Evolutionary conservation across 2,329 filamentous ascomycete genomes (phyloP), one percentile per base, ranked within the genome.

Genomic region (Microdochium nivale): DNA sequence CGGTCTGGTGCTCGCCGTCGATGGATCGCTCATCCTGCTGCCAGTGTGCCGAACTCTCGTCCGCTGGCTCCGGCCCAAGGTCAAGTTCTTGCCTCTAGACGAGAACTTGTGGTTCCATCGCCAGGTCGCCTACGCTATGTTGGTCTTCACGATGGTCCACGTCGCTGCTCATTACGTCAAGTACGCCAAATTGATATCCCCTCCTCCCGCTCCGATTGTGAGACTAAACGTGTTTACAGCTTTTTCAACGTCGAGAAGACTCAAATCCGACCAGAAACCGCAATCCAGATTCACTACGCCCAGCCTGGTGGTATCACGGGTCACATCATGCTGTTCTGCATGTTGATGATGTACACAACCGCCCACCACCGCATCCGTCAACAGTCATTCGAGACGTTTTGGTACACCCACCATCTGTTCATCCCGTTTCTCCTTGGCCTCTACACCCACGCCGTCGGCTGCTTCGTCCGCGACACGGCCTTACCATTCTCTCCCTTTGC

Each of bases 381-480:
- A 67, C 94, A 99, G 67, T 95, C 90, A 0, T 99, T 91, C 65
- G 94, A 99, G 72, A 95, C 92, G 0, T 99, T 99, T 68, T 99
- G 94, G 94, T 99, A 99, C 71, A 96, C 90, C 0, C 94, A 99
- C 70, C 94, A 99, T 63, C 80, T 99, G n/a, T 97, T 97, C 64
- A 87, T 99, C 54, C 92, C 94, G 1, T 99, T 99, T 70, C 72
- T 97, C 63, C 78, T 99, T 46, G 92, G 82, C 47, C 83, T 99
- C 59, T 99, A 97, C 70, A 97, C 92, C 13, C 94, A 99, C 69
- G 92, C 94, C 1, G 89, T 88, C 8, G 91, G 90, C 54, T 99
- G 94, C 71, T 99, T 99, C 72, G 94, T 99, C 37, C 88, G 94
- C 59, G 91, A 96, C 65, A 86, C 84, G 1, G 68, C 76, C 5